Evolutionary conservation across 768 basidiomycete genomes (phyloP).

Genomic region (Tephrocybe rancida): DNA sequence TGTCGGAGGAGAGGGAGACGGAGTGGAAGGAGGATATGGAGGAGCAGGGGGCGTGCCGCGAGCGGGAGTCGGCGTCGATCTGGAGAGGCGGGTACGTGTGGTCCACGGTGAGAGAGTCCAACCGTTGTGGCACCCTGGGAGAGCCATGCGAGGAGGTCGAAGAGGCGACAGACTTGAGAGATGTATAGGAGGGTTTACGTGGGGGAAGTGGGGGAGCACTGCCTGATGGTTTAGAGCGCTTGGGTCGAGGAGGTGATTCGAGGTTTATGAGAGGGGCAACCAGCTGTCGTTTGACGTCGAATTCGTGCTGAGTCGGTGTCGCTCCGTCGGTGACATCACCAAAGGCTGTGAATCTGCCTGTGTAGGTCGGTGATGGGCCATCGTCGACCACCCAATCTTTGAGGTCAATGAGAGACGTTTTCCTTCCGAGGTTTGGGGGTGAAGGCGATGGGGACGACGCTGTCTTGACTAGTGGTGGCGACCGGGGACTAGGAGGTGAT

Average conservation of each 20-base stretch:
- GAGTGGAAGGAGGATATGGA: constrained; percentile 86
- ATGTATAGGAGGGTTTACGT: constrained; percentile 58
- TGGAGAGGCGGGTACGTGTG: constrained; percentile 56
- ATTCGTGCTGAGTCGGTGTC: constrained; percentile 21
- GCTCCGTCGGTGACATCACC: constrained; percentile 24
- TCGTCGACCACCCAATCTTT: constrained; percentile 76
- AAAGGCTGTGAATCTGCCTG: too few species aligned
- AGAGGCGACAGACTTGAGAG: constrained; percentile 44
- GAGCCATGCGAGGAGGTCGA: constrained; percentile 13
- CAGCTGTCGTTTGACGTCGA: too few species aligned
- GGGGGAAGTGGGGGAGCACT: constrained; percentile 64
- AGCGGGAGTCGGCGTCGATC: constrained; percentile 35
- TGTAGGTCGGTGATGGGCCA: too few species aligned
- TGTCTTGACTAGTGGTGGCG: background rate
- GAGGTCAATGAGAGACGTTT: constrained; percentile 69
- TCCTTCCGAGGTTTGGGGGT: constrained; percentile 49
- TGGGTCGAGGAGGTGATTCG: constrained; percentile 46
- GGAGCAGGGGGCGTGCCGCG: constrained; percentile 59
- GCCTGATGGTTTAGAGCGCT: background rate
- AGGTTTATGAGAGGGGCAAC: constrained; percentile 57
- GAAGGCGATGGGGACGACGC: constrained; percentile 49
- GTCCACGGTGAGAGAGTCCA: constrained; percentile 55
- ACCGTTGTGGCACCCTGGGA: too few species aligned
- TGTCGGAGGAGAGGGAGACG: constrained; percentile 76
- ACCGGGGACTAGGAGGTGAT: too few species aligned